These are phyloP conservation scores for Trypanosoma scelopori DNA, from an alignment of 208 protist species.

Conservation along the genomic window DNA sequence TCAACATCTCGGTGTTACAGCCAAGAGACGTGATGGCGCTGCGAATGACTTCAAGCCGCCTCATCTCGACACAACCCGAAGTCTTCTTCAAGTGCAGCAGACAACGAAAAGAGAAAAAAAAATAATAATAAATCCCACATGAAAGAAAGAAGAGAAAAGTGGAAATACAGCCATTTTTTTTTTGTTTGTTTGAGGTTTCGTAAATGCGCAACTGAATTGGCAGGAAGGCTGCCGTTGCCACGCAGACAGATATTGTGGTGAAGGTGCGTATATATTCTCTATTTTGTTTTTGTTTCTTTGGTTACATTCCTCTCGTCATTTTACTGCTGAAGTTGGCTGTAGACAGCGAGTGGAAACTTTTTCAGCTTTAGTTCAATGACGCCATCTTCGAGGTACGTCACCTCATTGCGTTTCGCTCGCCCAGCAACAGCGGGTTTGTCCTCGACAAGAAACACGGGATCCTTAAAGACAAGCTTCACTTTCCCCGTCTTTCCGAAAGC, in stretches of 20 bases:
- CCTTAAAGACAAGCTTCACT: constrained; percentile 64
- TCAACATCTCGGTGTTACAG: background rate
- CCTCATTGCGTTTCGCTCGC: constrained; percentile 27
- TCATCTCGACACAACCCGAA: constrained; percentile 28
- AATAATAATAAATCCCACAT: background rate
- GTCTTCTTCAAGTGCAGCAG: too few species aligned
- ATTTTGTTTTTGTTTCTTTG: too few species aligned
- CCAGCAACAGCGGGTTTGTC: background rate
- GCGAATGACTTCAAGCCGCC: constrained; percentile 54
- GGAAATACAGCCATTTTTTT: too few species aligned
- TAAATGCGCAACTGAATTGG: too few species aligned
- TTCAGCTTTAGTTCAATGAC: constrained; percentile 53
- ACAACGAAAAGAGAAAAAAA: constrained; percentile 10
- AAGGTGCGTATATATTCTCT: too few species aligned
- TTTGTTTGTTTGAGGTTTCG: too few species aligned
- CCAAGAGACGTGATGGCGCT: constrained; percentile 41
- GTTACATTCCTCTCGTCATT: constrained; percentile 7
- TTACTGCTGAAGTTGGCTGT: constrained; percentile 58
- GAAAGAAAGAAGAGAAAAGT: constrained; percentile 4
- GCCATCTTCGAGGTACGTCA: constrained; percentile 23
- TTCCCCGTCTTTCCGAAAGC: constrained; percentile 84
- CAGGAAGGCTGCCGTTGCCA: too few species aligned
- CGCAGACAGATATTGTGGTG: too few species aligned
- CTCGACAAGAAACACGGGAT: constrained; percentile 42
- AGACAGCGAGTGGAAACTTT: constrained; percentile 63